Base-by-base conservation (phyloP, 1,139 yeast species). In the Blastobotrys buckinghamii region DNA sequence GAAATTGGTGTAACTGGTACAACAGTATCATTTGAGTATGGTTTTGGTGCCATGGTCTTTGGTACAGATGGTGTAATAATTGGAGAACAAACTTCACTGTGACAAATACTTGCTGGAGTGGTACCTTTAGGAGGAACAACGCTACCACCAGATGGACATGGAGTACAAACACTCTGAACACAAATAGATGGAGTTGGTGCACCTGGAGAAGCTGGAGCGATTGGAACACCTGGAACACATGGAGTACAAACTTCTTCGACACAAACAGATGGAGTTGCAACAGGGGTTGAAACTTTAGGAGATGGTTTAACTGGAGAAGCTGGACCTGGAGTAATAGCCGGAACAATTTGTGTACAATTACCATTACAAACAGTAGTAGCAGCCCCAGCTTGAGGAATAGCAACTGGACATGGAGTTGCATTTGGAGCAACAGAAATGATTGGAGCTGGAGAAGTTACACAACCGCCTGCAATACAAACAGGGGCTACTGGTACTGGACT, bases 371-470 rank as follows among this genome's bases (percentile, higher is more conserved):
- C 39, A 30, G 29, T 37, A 27, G n/a, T n/a, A 19, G 26, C n/a
- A 19, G 27, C n/a, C 2, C 12, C 34, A 9, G 33, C 47, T 10
- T 42, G 19, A 22, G 47, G 47, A 10, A 20, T 17, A 15, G 42
- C 47, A 10, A 44, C n/a, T 38, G 47, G 42, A 17, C 37, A 22
- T 6, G 37, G 12, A 6, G 34, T 38, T 17, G 42, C 42, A n/a
- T 38, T 32, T 10, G 47, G 42, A 12, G 30, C 42, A 6, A 44
- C 22, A 19, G 47, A 38, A 30, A 44, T 16, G 6, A 35, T 20
- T 24, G 45, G 45, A 24, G 42, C 35, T 39, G 34, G 32, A 27
- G 43, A 15, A 41, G 36, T 41, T 6, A 27, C 39, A 22, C 42
- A 36, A 6, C 34, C 41, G 6, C 48, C 35, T 2, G 46, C 40